Evolutionary conservation across 208 protist genomes (phyloP), one percentile per base, ranked within the genome.

Genomic region (Trypanosoma caninum): DNA sequence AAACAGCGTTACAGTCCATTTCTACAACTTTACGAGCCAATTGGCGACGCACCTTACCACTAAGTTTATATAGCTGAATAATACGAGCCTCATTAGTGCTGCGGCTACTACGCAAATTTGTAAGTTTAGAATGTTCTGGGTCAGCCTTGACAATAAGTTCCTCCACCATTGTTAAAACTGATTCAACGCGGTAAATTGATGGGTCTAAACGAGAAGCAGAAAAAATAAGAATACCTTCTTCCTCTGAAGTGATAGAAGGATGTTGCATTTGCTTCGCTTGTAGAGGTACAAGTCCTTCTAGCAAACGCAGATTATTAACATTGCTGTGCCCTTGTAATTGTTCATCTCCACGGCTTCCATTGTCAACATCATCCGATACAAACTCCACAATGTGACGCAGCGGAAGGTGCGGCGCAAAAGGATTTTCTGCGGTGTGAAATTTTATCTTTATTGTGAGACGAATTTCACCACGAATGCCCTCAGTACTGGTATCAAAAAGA

Each of bases 121-220:
- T 89, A 60, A 94, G 77, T 10, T 84, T 84, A n/a, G 87, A 84
- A 68, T 93, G 83, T 70, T 94, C 87, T 11, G 90, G 90, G 70
- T 96, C 90, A 28, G 87, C 80, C 73, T 91, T 92, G 35, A 96
- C 80, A 63, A 94, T 87, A 22, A 96, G 81, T 60, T 96, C 87
- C 71, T 96, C 87, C 64, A 94, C 87, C 90, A 96, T 94, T 25
- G 78, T 83, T 9, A 65, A 63, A 18, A 82, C 76, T 10, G 80
- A 78, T 73, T 93, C 90, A 23, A 96, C 84, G 20, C 90, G 82
- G 59, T 85, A 93, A 7, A 94, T 73, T 8, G 87, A 76, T 14
- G 90, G 90, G 53, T 96, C 90, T 8, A 96, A 78, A 1, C 87
- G 77, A 72, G 69, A 91, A 11, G 79, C 83, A 23, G 82, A 86